A percentile compares a stretch with the other conserved stretches of the same genome.
phyloP scores from a whole-genome alignment of 176 grass and related monocot species.

The Zea luxurians region DNA sequence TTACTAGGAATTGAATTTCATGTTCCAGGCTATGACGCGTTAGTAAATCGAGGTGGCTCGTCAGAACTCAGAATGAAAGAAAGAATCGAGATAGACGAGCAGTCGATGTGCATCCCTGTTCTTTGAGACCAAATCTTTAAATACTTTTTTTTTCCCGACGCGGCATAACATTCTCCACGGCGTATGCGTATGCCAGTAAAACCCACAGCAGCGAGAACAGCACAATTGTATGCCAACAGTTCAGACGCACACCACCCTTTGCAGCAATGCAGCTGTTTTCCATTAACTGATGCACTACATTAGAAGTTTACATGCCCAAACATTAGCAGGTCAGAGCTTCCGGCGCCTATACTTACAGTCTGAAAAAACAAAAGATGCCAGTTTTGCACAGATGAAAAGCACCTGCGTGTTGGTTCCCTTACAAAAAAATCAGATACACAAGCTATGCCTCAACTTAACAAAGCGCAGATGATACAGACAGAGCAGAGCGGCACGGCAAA shows the following conservation, averaged over 20 bases:
- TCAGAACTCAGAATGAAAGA: too few species aligned
- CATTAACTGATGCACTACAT: not conserved
- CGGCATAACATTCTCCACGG: not conserved
- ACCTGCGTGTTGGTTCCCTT: not conserved
- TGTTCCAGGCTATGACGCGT: too few species aligned
- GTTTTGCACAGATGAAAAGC: not conserved
- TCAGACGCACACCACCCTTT: not conserved
- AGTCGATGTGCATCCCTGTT: not conserved
- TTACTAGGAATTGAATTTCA: too few species aligned
- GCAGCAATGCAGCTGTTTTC: not conserved
- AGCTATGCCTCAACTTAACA: constrained; percentile 28
- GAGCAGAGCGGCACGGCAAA: not conserved
- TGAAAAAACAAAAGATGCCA: constrained; percentile 2
- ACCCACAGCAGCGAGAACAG: not conserved
- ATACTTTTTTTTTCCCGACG: not conserved
- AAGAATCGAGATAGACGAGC: too few species aligned
- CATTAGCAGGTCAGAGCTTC: not conserved
- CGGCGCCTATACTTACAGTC: constrained; percentile 9
- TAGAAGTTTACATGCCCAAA: not conserved
- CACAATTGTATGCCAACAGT: not conserved
- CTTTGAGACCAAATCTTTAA: not conserved
- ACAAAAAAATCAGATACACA: constrained; percentile 5
- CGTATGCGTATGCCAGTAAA: not conserved
- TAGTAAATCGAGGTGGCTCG: too few species aligned
- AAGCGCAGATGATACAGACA: constrained; percentile 37